Percentiles rank a stretch among this genome's conserved stretches.
These are phyloP conservation scores for rapeseed (Brassica napus) DNA, from an alignment of 345 rosid genomes.

Conservation along the genomic window DNA sequence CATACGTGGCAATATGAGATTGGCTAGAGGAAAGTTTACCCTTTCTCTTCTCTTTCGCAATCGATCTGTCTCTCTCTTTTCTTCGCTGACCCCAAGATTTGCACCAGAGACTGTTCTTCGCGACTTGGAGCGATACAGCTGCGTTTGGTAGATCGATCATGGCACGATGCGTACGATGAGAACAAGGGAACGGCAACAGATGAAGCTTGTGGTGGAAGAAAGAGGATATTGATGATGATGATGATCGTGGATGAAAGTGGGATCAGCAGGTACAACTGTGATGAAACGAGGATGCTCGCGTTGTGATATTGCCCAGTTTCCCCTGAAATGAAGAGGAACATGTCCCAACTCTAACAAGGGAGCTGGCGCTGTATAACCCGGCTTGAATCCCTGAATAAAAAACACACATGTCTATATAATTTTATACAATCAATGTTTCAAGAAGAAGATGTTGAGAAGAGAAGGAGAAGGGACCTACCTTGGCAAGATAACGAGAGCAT, in stretches of 20 bases:
- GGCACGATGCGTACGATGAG: slow-evolving; percentile 62
- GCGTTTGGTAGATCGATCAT: slow-evolving; percentile 87
- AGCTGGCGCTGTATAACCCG: slow-evolving; percentile 85
- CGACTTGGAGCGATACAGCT: slow-evolving; percentile 88
- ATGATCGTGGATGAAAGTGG: slow-evolving; percentile 41
- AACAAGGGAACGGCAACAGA: slow-evolving; percentile 65
- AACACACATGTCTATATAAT: background rate
- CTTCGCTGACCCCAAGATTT: slow-evolving; percentile 67
- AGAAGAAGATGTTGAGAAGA: background rate
- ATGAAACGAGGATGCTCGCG: slow-evolving; percentile 54
- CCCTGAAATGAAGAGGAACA: slow-evolving; percentile 84
- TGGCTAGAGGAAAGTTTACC: too few species aligned
- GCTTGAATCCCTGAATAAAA: slow-evolving; percentile 65
- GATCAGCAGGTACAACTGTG: slow-evolving; percentile 74
- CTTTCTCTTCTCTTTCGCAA: too few species aligned
- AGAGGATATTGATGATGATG: slow-evolving; percentile 42
- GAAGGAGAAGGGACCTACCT: slow-evolving; percentile 41
- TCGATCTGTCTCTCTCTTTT: too few species aligned
- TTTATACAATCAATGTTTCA: background rate
- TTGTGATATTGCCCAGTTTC: slow-evolving; percentile 77
- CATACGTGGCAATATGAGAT: too few species aligned
- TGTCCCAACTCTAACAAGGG: slow-evolving; percentile 72
- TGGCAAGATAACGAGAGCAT: slow-evolving; percentile 45
- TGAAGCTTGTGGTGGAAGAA: slow-evolving; percentile 56
- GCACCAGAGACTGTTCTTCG: slow-evolving; percentile 84